Evolutionary conservation across 257 asterid genomes (phyloP).

Genomic region (Solanum virginianum): DNA sequence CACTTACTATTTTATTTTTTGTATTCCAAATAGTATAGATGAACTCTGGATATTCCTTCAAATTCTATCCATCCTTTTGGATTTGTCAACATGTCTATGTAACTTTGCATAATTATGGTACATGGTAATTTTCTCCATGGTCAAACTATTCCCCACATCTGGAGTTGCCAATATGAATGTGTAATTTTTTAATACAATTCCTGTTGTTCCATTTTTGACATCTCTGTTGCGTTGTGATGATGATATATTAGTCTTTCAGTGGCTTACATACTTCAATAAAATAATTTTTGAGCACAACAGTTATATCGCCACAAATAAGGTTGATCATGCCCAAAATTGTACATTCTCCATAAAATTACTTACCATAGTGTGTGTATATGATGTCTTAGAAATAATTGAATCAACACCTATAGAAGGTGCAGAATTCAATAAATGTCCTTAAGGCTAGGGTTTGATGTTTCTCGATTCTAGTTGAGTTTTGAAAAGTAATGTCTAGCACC

Average conservation of each 20-base stretch:
- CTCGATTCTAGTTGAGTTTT: background rate
- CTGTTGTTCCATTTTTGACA: background rate
- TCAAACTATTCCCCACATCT: background rate
- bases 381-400: background rate
- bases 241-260: background rate
- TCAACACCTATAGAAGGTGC: background rate
- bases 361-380: background rate
- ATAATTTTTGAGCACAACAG: background rate
- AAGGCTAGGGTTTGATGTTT: background rate
- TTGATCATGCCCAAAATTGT: background rate
- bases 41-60: background rate
- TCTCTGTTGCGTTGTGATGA: background rate
- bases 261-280: background rate
- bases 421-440: background rate
- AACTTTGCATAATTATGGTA: background rate
- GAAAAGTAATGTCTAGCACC: background rate
- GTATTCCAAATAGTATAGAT: background rate
- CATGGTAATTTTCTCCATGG: background rate
- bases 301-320: background rate
- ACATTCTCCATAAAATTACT: background rate
- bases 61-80: background rate
- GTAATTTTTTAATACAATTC: background rate
- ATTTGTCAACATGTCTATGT: background rate
- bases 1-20: background rate
- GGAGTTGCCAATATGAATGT: background rate